phyloP scores from a whole-genome alignment of 345 rosid species.

The Theobroma cacao region DNA sequence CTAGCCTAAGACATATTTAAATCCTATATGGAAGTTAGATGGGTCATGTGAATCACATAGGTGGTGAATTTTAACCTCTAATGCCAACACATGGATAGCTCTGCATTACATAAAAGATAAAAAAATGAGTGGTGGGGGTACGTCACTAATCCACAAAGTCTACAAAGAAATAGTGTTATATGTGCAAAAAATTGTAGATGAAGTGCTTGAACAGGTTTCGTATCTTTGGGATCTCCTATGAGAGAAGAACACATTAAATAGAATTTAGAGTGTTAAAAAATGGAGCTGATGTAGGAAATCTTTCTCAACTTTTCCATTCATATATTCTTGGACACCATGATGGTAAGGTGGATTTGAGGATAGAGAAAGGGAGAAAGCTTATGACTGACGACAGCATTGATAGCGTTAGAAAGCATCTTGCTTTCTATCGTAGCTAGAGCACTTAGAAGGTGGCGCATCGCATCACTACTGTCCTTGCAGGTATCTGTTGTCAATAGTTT shows the following conservation, averaged over 20 bases:
- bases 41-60: background rate
- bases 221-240: background rate
- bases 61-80: background rate
- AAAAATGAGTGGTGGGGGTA: constrained; percentile 9
- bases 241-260: background rate
- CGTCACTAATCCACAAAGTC: constrained; percentile 11
- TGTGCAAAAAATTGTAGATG: background rate
- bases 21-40: background rate
- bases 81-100: background rate
- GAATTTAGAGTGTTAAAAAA: background rate
- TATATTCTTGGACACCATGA: constrained; percentile 24
- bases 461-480: constrained; percentile 13
- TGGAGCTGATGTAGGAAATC: background rate
- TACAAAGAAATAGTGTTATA: constrained; percentile 15
- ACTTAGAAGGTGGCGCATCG: constrained; percentile 19
- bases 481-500: constrained; percentile 1
- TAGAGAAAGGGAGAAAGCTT: background rate
- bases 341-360: constrained; percentile 7
- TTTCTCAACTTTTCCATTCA: background rate
- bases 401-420: constrained; percentile 45
- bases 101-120: background rate
- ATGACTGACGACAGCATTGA: constrained; percentile 38
- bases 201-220: constrained; percentile 27
- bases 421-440: background rate
- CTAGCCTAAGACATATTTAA: background rate